Percentiles rank a stretch among this genome's conserved stretches.
Conservation (phyloP, 768 basidiomycete genomes). For the Leucogyrophana mollusca region DNA sequence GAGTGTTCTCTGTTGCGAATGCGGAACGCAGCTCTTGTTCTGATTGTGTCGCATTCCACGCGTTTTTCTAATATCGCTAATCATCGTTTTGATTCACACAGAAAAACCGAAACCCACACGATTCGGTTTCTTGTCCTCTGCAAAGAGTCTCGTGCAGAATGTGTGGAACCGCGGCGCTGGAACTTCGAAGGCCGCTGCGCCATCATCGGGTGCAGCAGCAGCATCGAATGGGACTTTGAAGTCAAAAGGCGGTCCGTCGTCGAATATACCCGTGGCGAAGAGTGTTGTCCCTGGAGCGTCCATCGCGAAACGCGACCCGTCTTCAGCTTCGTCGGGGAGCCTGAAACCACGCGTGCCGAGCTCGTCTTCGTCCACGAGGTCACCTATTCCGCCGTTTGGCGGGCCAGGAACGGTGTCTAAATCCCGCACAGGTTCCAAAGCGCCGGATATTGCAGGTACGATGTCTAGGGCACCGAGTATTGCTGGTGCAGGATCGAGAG, state of each 20-base stretch:
- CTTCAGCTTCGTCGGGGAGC: conserved; percentile 13
- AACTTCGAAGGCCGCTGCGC: conserved; percentile 19
- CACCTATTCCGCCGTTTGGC: conserved; percentile 18
- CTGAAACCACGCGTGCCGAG: conserved; percentile 4
- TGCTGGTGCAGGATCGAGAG: conserved; percentile 25
- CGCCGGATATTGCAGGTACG: conserved; percentile 5
- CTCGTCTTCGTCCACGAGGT: conserved; percentile 17
- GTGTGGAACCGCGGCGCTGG: conserved; percentile 65
- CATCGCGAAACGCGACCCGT: conserved; percentile 16
- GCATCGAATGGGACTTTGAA: conserved; percentile 1
- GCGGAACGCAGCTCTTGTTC: neutral
- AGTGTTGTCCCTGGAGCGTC: conserved; percentile 7
- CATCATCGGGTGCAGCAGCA: no score
- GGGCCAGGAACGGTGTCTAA: conserved; percentile 8
- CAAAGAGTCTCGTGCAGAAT: conserved; percentile 69
- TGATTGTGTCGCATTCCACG: conserved; percentile 10
- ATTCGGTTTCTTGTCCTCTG: conserved; percentile 68
- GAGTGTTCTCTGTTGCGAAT: conserved; percentile 1
- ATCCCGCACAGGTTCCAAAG: conserved; percentile 2
- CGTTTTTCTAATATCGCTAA: no score
- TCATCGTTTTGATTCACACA: conserved; percentile 33
- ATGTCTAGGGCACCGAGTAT: conserved; percentile 14
- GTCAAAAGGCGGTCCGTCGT: conserved; percentile 5
- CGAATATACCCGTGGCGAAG: conserved; percentile 29
- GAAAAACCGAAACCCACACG: conserved; percentile 40